Evolutionary conservation across 2,329 filamentous ascomycete genomes (phyloP).

Genomic region (Grosmannia serpens): DNA sequence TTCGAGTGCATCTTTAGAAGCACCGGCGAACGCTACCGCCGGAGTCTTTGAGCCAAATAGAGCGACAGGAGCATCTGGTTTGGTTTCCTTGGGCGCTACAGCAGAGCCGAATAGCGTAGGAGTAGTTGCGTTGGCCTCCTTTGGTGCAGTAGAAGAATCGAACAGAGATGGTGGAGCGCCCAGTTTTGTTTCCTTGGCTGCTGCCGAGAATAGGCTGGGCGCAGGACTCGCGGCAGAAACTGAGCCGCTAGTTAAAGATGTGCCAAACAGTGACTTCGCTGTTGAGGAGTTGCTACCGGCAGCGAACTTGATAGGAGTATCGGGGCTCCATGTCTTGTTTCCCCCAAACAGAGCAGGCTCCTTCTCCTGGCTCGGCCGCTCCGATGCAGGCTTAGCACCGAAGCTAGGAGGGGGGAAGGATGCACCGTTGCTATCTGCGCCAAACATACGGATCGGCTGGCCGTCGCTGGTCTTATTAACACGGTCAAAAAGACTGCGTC

Average conservation of each 20-base stretch:
- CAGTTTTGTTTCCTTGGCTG: not conserved
- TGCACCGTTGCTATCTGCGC: constrained; percentile 16
- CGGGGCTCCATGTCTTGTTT: constrained; percentile 37
- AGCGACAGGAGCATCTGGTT: not conserved
- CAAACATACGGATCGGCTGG: constrained; percentile 32
- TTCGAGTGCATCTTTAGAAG: not conserved
- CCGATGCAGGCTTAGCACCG: constrained; percentile 17
- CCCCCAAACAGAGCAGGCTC: constrained; percentile 16
- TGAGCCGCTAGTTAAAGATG: not conserved
- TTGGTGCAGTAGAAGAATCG: not conserved
- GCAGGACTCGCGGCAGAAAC: not conserved
- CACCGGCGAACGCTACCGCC: not conserved
- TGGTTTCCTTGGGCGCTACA: not conserved
- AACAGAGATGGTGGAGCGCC: not conserved
- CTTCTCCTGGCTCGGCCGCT: constrained; percentile 34
- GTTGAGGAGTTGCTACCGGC: constrained; percentile 6
- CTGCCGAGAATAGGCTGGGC: not conserved
- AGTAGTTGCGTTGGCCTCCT: not conserved
- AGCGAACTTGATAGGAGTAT: constrained; percentile 44
- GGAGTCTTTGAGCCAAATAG: not conserved
- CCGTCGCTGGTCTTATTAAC: constrained; percentile 38
- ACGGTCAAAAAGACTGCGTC: constrained; percentile 43
- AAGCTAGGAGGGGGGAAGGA: constrained; percentile 9
- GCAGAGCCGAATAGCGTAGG: not conserved
- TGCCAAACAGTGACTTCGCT: constrained; percentile 11